phyloP scores from a whole-genome alignment of 2,329 filamentous ascomycete genomes.

The Phaeomoniella chlamydospora region DNA sequence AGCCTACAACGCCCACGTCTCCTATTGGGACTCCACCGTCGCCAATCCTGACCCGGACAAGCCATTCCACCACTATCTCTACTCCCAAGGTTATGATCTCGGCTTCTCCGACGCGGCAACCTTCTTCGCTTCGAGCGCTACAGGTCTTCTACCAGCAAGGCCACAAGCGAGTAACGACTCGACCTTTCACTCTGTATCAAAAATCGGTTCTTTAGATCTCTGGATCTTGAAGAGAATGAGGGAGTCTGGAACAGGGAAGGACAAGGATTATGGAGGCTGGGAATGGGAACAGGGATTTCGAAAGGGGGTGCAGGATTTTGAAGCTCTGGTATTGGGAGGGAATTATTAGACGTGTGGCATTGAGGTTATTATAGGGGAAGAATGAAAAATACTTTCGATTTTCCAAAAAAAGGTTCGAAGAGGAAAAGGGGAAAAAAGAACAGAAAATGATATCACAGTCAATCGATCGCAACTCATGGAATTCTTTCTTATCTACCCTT shows the following conservation, averaged over 20 bases:
- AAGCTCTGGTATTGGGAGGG: slow-evolving; percentile 11
- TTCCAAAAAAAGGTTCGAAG: no score
- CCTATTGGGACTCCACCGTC: slow-evolving; percentile 35
- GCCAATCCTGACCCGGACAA: slow-evolving; percentile 29
- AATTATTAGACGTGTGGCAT: no score
- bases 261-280: slow-evolving; percentile 15
- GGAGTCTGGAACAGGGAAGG: slow-evolving; percentile 32
- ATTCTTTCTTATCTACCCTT: no score
- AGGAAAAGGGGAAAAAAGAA: no score
- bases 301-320: slow-evolving; percentile 18
- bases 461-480: no score
- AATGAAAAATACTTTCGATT: no score
- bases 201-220: slow-evolving; percentile 42
- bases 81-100: slow-evolving; percentile 38
- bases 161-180: neutral
- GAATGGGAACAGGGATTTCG: slow-evolving; percentile 27
- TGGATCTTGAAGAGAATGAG: slow-evolving; percentile 41
- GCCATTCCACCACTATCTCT: slow-evolving; percentile 38
- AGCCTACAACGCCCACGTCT: slow-evolving; percentile 27
- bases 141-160: slow-evolving; percentile 14
- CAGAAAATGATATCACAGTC: no score
- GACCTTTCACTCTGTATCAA: slow-evolving; percentile 26
- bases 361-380: no score
- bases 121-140: slow-evolving; percentile 32
- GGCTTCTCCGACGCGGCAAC: slow-evolving; percentile 39